Evolutionary conservation across 805 yeast species (phyloP).

Genomic region (Priceomyces fermenticarens): DNA sequence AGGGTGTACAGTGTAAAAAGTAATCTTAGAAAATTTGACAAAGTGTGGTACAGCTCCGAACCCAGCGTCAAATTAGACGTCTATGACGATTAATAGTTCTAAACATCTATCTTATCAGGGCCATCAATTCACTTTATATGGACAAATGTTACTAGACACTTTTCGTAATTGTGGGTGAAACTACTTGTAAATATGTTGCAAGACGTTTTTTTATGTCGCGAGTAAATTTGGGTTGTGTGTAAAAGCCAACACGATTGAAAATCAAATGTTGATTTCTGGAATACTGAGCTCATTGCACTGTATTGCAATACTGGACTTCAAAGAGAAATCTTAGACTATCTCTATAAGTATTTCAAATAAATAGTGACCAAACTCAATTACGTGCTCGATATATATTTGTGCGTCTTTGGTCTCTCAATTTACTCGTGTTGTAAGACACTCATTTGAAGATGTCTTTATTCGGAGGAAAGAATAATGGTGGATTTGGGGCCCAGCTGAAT

Average conservation of each 20-base stretch:
- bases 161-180: background rate
- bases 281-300: too few relatives aligned
- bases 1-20: constrained; percentile 43
- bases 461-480: constrained; percentile 8
- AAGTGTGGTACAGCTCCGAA: constrained; percentile 43
- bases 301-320: too few relatives aligned
- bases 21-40: constrained; percentile 43
- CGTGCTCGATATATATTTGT: too few relatives aligned
- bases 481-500: constrained; percentile 18
- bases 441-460: constrained; percentile 6
- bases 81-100: constrained; percentile 5
- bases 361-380: too few relatives aligned
- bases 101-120: background rate
- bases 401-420: too few relatives aligned
- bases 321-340: too few relatives aligned
- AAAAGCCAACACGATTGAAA: constrained; percentile 2
- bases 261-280: background rate
- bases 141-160: background rate
- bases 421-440: background rate
- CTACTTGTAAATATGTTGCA: background rate
- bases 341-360: too few relatives aligned
- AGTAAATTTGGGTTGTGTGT: constrained; percentile 3
- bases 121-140: background rate
- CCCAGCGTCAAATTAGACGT: constrained; percentile 19
- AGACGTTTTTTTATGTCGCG: background rate